Evolutionary conservation across 306 rosid species (phyloP).

Genomic region (Phaseolus lunatus): DNA sequence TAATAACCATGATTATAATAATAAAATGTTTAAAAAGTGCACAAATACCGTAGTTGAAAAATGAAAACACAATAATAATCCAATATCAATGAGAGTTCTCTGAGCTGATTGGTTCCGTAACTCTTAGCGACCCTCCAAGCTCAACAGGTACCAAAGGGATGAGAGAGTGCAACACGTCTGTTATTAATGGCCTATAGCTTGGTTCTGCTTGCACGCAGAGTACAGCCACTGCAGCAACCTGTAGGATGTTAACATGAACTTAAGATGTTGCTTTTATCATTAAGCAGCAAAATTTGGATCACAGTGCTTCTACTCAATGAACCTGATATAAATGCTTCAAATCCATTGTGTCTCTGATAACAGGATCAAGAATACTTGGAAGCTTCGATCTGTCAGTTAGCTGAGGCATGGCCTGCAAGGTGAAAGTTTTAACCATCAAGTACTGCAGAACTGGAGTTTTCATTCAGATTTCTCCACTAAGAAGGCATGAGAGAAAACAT

Average conservation of each 20-base stretch:
- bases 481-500: slow-evolving; percentile 42
- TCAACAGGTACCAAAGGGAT: slow-evolving; percentile 84
- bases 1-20: neutral
- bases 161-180: slow-evolving; percentile 91
- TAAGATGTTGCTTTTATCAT: slow-evolving; percentile 24
- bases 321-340: slow-evolving; percentile 96
- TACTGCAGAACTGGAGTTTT: slow-evolving; percentile 24
- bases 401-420: slow-evolving; percentile 93
- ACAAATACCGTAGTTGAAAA: slow-evolving; percentile 14
- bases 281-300: slow-evolving; percentile 6
- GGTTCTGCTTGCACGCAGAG: slow-evolving; percentile 93
- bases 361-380: slow-evolving; percentile 79
- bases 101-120: slow-evolving; percentile 54
- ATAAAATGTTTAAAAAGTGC: slow-evolving; percentile 11
- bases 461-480: slow-evolving; percentile 16
- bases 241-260: slow-evolving; percentile 41
- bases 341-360: slow-evolving; percentile 84
- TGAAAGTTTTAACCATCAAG: slow-evolving; percentile 41
- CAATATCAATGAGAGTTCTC: slow-evolving; percentile 41
- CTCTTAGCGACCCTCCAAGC: slow-evolving; percentile 86
- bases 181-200: slow-evolving; percentile 85
- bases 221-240: slow-evolving; percentile 98
- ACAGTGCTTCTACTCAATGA: slow-evolving; percentile 29
- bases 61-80: slow-evolving; percentile 2
- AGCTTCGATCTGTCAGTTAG: slow-evolving; percentile 87